Conservation (phyloP, 257 asterid species). For the Vinca minor region DNA sequence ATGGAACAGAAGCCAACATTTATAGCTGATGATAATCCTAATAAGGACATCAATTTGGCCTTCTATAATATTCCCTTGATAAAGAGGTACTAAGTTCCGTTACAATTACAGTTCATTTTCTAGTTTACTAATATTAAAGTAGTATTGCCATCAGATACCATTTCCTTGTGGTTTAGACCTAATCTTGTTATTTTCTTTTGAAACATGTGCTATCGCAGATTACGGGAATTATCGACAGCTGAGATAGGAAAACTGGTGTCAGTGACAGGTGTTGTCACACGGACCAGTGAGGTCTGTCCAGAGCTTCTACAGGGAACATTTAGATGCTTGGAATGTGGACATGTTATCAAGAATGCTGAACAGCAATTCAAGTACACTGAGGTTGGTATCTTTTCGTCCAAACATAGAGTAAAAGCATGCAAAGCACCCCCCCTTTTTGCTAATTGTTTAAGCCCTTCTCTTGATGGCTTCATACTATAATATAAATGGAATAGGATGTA, state of each 20-base stretch:
- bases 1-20: constrained; percentile 72
- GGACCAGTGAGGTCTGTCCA: constrained; percentile 95
- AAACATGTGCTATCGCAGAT: constrained; percentile 13
- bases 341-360: constrained; percentile 61
- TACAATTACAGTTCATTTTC: neutral
- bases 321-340: constrained; percentile 89
- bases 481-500: neutral
- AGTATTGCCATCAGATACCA: neutral
- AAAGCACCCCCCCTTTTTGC: neutral
- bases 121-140: neutral
- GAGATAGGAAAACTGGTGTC: constrained; percentile 90
- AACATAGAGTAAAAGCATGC: neutral
- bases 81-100: constrained; percentile 31
- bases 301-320: constrained; percentile 87
- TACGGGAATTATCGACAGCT: constrained; percentile 77
- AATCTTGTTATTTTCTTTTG: neutral
- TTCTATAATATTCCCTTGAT: constrained; percentile 77
- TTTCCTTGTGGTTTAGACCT: neutral
- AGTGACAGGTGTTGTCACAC: constrained; percentile 88
- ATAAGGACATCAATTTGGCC: constrained; percentile 82
- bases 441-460: neutral
- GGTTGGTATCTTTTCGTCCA: constrained; percentile 32
- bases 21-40: constrained; percentile 64
- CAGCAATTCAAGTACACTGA: constrained; percentile 95
- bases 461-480: neutral